Base-by-base conservation (phyloP, 352 stramenopile species). In the Pythium rishiriense region DNA sequence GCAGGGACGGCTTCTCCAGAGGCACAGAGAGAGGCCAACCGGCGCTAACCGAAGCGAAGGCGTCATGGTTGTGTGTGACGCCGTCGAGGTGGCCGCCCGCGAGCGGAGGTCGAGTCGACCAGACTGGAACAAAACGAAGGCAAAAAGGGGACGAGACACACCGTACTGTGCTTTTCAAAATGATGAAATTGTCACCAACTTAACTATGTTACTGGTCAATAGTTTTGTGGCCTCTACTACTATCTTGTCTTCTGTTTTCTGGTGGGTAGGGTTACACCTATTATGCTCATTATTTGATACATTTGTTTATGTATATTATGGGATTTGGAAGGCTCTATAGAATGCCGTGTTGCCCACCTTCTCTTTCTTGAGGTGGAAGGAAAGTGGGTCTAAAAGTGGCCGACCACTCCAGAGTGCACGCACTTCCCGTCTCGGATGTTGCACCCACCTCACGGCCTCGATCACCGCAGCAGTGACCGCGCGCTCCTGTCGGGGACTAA, bases 11-110 rank as follows among this genome's bases (percentile, higher is more conserved):
- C 39, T 62, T 52, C 41, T 45, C 53, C 39, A 45, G 39, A 24
- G 28, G 54, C 54, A 12, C 54, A 62, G 43, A 62, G 54, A 62
- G 54, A 21, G 41, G 54, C 19, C 54, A 62, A 42, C 9, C 4
- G 43, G n/a, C 28, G 43, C 41, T 42, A 62, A 62, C 41, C 39
- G 43, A 51, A 52, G 21, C 14, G 4, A 19, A 56, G 19, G 53
- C 39, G 39, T 50, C 53, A 41, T 49, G 33, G 19, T 6, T 29
- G 33, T 11, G 25, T 51, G 35, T 54, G 48, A 54, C 48, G 31
- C 35, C 35, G 51, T 15, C 35, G 51, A 58, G 51, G 51, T 58
- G 54, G 54, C 54, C 29, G 6, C 31, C 10, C 31, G 31, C 5
- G 31, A 35, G 31, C 5, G 5, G 5, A 19, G 37, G 37, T 43